phyloP scores from a whole-genome alignment of 2,329 filamentous ascomycete genomes.

The Hypoxylon sp. region DNA sequence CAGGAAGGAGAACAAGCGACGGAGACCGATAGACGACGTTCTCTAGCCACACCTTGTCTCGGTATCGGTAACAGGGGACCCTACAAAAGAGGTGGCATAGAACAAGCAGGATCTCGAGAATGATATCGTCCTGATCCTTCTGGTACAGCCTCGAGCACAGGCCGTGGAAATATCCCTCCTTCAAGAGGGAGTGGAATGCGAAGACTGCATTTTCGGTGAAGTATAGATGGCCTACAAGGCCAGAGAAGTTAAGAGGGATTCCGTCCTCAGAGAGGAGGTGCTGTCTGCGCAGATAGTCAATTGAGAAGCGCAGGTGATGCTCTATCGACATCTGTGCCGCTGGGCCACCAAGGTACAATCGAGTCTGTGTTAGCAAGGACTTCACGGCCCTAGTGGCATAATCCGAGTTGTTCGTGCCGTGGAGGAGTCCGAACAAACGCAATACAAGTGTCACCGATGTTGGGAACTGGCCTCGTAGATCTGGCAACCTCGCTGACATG shows the following conservation, averaged over 20 bases:
- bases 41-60: conserved; percentile 62
- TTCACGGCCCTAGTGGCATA: conserved; percentile 75
- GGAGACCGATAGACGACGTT: conserved; percentile 69
- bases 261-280: conserved; percentile 73
- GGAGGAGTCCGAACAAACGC: conserved; percentile 75
- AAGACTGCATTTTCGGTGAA: conserved; percentile 83
- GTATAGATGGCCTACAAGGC: conserved; percentile 79
- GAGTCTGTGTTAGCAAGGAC: conserved; percentile 77
- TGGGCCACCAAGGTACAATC: conserved; percentile 78
- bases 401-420: conserved; percentile 73
- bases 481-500: conserved; percentile 80
- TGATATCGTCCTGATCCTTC: conserved; percentile 56
- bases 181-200: conserved; percentile 81
- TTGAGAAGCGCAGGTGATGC: conserved; percentile 84
- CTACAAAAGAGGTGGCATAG: conserved; percentile 80
- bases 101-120: conserved; percentile 76
- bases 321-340: conserved; percentile 77
- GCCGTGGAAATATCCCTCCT: conserved; percentile 75
- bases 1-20: conserved; percentile 76
- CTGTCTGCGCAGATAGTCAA: conserved; percentile 82
- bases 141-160: conserved; percentile 71
- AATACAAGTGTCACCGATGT: conserved; percentile 81
- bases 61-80: conserved; percentile 61
- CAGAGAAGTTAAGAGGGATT: conserved; percentile 79
- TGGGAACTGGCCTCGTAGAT: conserved; percentile 83